Evolutionary conservation across 805 yeast genomes (phyloP), one percentile per base, ranked within the genome.

Genomic region (Teunomyces lycoperdinae): DNA sequence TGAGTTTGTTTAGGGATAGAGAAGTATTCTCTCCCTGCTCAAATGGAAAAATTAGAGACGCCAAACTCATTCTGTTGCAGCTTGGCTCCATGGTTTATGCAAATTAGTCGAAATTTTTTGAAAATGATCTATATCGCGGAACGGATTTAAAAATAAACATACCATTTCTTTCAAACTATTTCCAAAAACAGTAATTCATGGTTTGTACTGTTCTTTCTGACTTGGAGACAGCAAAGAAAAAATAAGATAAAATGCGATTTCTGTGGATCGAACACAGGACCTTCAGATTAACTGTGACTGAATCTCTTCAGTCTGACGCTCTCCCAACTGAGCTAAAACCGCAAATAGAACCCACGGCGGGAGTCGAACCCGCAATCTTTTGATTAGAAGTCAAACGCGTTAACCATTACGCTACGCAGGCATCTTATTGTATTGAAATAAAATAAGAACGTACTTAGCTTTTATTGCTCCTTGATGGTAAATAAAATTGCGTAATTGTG

Each of bases 351-450:
- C 71, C 72, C 71, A 68, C 64, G 71, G 64, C 73, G 71, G 67
- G 82, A 77, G 79, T 77, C 82, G 82, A 77, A 77, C 82, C 79
- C 81, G 76, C 76, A 77, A 76, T 78, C 81, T 76, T 76, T 77
- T 77, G 82, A 77, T 78, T 77, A 77, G 81, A 77, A 77, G 81
- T 78, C 81, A 78, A 77, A 77, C 79, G 82, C 81, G 82, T 76
- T 77, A 77, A 77, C 82, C 81, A 77, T 78, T 78, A 76, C 81
- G 82, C 82, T 76, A 77, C 81, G 70, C 79, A 72, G 78, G 79
- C 79, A 26, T 9, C n/a, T 44, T 29, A 17, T 6, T 20, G 24
- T 20, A 6, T 1, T 20, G 24, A 2, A 20, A 20, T 4, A 2
- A 20, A 5, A 17, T 2, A 5, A 20, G 24, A 6, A 20, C 24